Evolutionary conservation across 768 basidiomycete genomes (phyloP), one percentile per base, ranked within the genome.

Genomic region (Dentipellis fragilis): DNA sequence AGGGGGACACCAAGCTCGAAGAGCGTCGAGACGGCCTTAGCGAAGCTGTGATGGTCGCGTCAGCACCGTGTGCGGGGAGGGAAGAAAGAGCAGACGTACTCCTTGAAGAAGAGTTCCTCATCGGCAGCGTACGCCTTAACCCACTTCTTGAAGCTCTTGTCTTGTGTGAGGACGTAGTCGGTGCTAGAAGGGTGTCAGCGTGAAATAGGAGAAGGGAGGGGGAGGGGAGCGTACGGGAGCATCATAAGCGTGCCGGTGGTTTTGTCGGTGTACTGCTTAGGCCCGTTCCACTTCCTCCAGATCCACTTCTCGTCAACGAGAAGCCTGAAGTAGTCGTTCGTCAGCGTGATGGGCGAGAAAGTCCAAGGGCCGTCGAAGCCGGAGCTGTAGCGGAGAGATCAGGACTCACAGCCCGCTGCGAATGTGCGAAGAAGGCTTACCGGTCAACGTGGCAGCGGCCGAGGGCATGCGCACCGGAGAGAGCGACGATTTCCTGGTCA

Each of bases 401-500:
- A 49, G 21, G 17, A 78, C 46, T 17, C 12, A 45, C 42, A 22
- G 37, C 39, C 50, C 50, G 38, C 19, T 21, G n/a, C n/a, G n/a
- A n/a, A n/a, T n/a, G n/a, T 17, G 12, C 29, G 7, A 17, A n/a
- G 17, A 51, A 12, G 14, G 35, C 48, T 12, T 11, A 8, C 52
- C 63, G 82, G 70, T 89, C 80, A 56, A 75, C 56, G 76, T 99
- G 95, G 79, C 93, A 95, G 67, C 95, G 89, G 21, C 96, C 95
- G 47, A 99, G 83, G 57, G 93, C 93, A 66, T 99, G 95, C 38
- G 91, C 93, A 59, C 95, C 95, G 21, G 82, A 81, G 61, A 97
- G 87, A 54, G 92, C 91, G 58, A 96, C 94, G 51, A 98, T 98
- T 73, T 97, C 95, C 71, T 90, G 91, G 72, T 99, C 95, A 67